Evolutionary conservation across 2,329 filamentous ascomycete genomes (phyloP).

Genomic region (Ophiostoma triangulosporum): DNA sequence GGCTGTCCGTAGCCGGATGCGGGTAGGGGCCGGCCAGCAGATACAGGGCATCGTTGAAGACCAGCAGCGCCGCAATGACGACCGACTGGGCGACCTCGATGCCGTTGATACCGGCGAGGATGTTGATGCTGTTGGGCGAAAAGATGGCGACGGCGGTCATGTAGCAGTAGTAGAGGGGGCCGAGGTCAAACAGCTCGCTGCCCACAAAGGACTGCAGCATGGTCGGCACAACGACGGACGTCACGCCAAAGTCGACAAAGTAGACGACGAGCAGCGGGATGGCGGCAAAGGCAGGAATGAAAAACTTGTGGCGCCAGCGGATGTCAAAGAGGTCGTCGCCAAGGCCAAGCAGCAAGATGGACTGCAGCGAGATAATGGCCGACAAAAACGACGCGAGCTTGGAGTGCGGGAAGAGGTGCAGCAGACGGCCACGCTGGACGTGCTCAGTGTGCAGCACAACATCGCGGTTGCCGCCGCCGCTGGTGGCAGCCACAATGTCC

Average conservation of each 20-base stretch:
- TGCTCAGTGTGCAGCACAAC: conserved; percentile 60
- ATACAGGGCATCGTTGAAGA: conserved; percentile 80
- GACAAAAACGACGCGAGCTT: conserved; percentile 96
- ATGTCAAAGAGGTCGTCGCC: conserved; percentile 97
- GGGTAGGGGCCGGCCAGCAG: conserved; percentile 52
- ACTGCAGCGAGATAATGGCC: conserved; percentile 83
- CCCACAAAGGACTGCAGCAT: conserved; percentile 76
- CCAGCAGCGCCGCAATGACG: conserved; percentile 72
- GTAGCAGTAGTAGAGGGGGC: conserved; percentile 80
- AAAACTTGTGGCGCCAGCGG: conserved; percentile 95
- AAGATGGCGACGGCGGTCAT: conserved; percentile 97
- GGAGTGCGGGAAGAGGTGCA: conserved; percentile 87
- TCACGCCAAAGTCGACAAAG: conserved; percentile 97
- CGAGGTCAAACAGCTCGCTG: conserved; percentile 73
- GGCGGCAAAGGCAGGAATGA: conserved; percentile 87
- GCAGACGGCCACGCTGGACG: conserved; percentile 67
- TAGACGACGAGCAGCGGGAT: conserved; percentile 93
- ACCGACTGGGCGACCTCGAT: conserved; percentile 93
- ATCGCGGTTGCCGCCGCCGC: conserved; percentile 83
- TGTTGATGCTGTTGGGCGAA: conserved; percentile 98
- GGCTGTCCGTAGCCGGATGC: conserved; percentile 88
- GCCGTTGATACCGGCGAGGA: conserved; percentile 97
- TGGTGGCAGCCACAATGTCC: conserved; percentile 89
- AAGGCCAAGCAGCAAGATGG: conserved; percentile 79
- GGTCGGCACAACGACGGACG: conserved; percentile 81